Evolutionary conservation across 148 eudicot genomes (phyloP), one percentile per base, ranked within the genome.

Genomic region (Camellia lanceoleosa): DNA sequence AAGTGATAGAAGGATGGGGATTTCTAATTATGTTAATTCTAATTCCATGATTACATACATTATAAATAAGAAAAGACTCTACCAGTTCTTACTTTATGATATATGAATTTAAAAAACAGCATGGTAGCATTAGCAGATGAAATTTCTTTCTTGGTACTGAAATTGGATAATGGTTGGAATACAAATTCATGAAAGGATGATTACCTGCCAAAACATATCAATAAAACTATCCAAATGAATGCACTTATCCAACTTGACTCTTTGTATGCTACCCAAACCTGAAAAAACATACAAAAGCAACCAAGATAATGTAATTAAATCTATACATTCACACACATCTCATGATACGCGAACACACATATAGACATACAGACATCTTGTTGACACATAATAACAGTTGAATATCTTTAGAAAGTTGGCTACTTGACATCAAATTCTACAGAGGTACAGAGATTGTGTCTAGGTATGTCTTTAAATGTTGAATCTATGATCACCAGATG

Each of bases 221-320:
- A 73, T 49, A 91, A 71, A 81, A 87, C 66, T 68, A 93, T 90
- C 98, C 98, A 93, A 20, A 74, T 13, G 59, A 84, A 42, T 58
- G 89, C 83, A 69, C 51, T 84, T 63, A 82, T 68, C 96, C 91
- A 93, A 83, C 80, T 88, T 68, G 91, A 75, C 81, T 93, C 96
- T 84, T 92, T 93, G 82, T 92, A 93, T 41, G 82, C 83, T 23
- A 93, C 84, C 98, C 98, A 93, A 79, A 93, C 90, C 98, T 93
- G 89, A 79, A 52, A 69, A 70, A 67, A 70, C 42, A 69, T 63
- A 73, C 58, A 15, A 20, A 41, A 80, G 30, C 4, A 69, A 69
- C 38, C 46, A 20, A 82, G 42, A 79, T 75, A 18, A 55, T 18
- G 60, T 16, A 56, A 66, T 59, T 54, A 62, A 43, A 23, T 15